Base-by-base conservation (phyloP, 176 grass and related monocot genomes). In the Eleusine coracana region DNA sequence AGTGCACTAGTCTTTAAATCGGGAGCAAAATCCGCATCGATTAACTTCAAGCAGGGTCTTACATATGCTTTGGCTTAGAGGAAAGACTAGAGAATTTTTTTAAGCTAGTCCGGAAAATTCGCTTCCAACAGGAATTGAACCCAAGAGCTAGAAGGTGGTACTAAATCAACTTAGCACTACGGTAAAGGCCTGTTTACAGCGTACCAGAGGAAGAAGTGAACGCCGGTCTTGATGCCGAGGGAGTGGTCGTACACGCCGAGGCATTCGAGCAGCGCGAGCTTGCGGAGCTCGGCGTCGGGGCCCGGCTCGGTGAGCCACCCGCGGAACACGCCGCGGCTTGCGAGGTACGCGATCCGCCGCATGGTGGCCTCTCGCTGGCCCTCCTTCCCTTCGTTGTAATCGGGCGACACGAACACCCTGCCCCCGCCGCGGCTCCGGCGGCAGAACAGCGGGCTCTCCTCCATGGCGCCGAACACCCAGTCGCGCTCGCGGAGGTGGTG, bases 151-250 rank as follows among this genome's bases (percentile, higher is more conserved):
- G n/a, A n/a, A n/a, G n/a, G n/a, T n/a, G n/a, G n/a, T n/a, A n/a
- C n/a, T n/a, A n/a, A n/a, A n/a, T n/a, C n/a, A n/a, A n/a, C n/a
- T n/a, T n/a, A n/a, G n/a, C n/a, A n/a, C n/a, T n/a, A n/a, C n/a
- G n/a, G n/a, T n/a, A n/a, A n/a, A n/a, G n/a, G n/a, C n/a, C n/a
- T n/a, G n/a, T n/a, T n/a, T n/a, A n/a, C 4, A 7, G 13, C 66
- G 58, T 75, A 97, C 94, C 94, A 97, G 61, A 97, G 89, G 66
- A 91, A 93, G 87, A 92, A 97, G 49, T 94, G 91, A 46, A 97
- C 91, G 4, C 91, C 91, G 48, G 90, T 40, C 73, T 97, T 97
- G 82, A 94, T 90, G 44, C 72, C 70, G 49, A 97, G 89, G n/a
- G 94, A 94, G 78, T 97, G 89, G 66, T 97, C 91, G 49, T 92